A percentile compares a stretch with the other conserved stretches of the same genome.
phyloP scores from a whole-genome alignment of 208 protist species.

The Trypanosoma brucei region DNA sequence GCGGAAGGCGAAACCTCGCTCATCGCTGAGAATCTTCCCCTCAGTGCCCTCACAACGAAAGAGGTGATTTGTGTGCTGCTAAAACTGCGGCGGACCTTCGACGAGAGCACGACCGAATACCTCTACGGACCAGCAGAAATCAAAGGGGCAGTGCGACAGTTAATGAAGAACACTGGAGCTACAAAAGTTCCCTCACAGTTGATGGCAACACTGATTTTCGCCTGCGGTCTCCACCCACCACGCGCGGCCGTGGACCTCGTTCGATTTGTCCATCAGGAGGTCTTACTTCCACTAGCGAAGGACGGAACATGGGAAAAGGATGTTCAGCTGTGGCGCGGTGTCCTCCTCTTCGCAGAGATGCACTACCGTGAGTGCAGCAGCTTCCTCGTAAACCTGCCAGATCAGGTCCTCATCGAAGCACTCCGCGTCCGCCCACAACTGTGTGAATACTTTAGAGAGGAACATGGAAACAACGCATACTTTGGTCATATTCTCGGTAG shows the following conservation, averaged over 20 bases:
- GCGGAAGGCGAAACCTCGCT: neutral
- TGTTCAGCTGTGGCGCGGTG: slow-evolving; percentile 65
- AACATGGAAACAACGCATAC: slow-evolving; percentile 75
- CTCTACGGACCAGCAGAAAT: slow-evolving; percentile 60
- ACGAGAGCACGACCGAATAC: slow-evolving; percentile 32
- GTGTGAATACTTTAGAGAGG: slow-evolving; percentile 51
- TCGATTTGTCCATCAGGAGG: slow-evolving; percentile 43
- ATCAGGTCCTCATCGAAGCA: slow-evolving; percentile 63
- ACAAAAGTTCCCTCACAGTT: slow-evolving; percentile 60
- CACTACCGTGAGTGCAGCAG: slow-evolving; percentile 73
- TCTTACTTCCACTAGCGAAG: slow-evolving; percentile 55
- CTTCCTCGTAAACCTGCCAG: slow-evolving; percentile 69
- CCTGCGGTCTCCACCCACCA: slow-evolving; percentile 25
- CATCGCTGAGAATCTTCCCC: slow-evolving; percentile 20
- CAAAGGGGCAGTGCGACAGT: slow-evolving; percentile 35
- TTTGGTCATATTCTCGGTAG: slow-evolving; percentile 66
- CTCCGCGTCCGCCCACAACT: slow-evolving; percentile 41
- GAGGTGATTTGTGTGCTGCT: slow-evolving; percentile 59
- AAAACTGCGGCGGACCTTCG: slow-evolving; percentile 52
- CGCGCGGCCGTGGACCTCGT: slow-evolving; percentile 37
- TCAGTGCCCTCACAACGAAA: slow-evolving; percentile 52
- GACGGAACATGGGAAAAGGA: slow-evolving; percentile 53
- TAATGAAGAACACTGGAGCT: slow-evolving; percentile 31
- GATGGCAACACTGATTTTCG: slow-evolving; percentile 67
- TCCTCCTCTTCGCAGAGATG: slow-evolving; percentile 56